Evolutionary conservation across 176 grass and related monocot genomes (phyloP).

Genomic region (Musa acuminata): DNA sequence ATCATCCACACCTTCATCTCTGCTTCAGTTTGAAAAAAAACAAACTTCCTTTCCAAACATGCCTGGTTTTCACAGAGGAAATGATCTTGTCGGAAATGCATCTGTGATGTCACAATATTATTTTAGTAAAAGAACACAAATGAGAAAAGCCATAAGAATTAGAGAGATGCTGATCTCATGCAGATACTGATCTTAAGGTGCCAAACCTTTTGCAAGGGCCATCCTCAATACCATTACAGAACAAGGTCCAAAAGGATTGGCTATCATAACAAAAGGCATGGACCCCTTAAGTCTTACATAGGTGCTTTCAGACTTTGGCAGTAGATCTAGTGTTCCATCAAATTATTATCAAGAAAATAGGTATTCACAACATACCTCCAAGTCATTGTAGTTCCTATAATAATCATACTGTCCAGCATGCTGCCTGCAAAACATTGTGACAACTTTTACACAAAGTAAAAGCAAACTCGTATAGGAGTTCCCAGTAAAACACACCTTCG

Average conservation of each 20-base stretch:
- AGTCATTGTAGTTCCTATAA: slow-evolving; percentile 70
- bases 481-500: slow-evolving; percentile 38
- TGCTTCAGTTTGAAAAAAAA: slow-evolving; percentile 70
- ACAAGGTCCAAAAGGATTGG: not conserved
- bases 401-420: slow-evolving; percentile 77
- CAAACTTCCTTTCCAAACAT: slow-evolving; percentile 79
- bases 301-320: not conserved
- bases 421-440: slow-evolving; percentile 35
- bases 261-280: not conserved
- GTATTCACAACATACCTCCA: slow-evolving; percentile 53
- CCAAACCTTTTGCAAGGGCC: not conserved
- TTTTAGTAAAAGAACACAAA: not conserved
- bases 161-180: not conserved
- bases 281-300: not conserved
- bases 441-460: not conserved
- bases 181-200: not conserved
- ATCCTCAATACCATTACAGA: not conserved
- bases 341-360: not conserved
- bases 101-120: slow-evolving; percentile 13
- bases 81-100: slow-evolving; percentile 91
- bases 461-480: not conserved
- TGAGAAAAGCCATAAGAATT: not conserved
- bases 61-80: slow-evolving; percentile 78
- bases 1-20: slow-evolving; percentile 53
- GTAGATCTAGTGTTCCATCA: not conserved